These are phyloP conservation scores for Monosporascus sp. DNA, from an alignment of 2,329 filamentous ascomycete species.

Conservation along the genomic window DNA sequence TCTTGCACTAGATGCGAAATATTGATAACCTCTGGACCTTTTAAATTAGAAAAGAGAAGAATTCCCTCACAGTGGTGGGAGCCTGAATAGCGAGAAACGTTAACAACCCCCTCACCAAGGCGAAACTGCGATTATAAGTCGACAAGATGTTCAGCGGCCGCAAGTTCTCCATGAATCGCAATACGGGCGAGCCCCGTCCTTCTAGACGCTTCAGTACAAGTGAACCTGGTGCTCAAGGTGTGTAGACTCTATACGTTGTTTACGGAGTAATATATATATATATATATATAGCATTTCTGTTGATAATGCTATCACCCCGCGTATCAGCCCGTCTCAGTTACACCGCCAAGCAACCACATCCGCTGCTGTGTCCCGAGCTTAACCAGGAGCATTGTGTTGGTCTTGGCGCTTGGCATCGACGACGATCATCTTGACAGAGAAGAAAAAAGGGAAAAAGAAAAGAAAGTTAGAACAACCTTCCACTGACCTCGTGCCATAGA, in stretches of 20 bases:
- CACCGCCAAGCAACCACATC: not conserved
- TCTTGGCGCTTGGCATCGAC: not conserved
- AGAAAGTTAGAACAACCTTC: not conserved
- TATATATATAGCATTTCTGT: not conserved
- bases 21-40: too few species aligned
- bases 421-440: not conserved
- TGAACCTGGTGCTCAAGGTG: conserved; percentile 54
- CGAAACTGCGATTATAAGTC: conserved; percentile 4
- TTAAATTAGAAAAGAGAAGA: not conserved
- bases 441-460: not conserved
- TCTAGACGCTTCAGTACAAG: conserved; percentile 54
- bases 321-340: not conserved
- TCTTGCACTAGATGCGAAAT: too few species aligned
- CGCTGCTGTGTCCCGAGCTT: not conserved
- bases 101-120: not conserved
- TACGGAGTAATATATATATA: not conserved
- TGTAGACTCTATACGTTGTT: conserved; percentile 15
- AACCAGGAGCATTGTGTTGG: not conserved
- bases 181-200: conserved; percentile 56
- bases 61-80: too few species aligned
- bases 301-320: not conserved
- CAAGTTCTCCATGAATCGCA: conserved; percentile 64
- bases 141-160: conserved; percentile 48
- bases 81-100: not conserved
- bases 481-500: conserved; percentile 45